Percentiles rank a stretch among this genome's conserved stretches.
Evolutionary conservation across 139 green algal genomes (phyloP).

Genomic region (Chlamydomonas incerta): DNA sequence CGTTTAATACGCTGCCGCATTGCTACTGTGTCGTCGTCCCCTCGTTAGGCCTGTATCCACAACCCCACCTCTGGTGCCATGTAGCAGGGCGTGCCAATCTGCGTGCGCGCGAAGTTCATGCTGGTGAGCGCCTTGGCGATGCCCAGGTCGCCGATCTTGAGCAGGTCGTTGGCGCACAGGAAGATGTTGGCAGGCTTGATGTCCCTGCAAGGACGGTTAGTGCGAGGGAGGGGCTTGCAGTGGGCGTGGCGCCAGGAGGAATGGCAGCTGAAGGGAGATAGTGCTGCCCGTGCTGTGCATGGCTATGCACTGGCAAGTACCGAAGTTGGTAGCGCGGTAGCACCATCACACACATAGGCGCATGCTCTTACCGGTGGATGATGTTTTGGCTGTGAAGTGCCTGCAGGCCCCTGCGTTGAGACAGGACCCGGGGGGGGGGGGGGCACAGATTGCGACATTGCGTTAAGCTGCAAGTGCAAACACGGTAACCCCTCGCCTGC

Average conservation of each 20-base stretch:
- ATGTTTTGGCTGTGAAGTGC: conserved; percentile 80
- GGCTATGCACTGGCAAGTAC: too few relatives aligned
- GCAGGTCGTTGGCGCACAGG: conserved; percentile 68
- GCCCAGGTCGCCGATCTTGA: conserved; percentile 89
- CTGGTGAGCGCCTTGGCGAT: conserved; percentile 82
- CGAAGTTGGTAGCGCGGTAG: too few relatives aligned
- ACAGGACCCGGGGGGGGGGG: too few relatives aligned
- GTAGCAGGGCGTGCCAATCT: conserved; percentile 88
- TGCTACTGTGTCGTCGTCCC: too few relatives aligned
- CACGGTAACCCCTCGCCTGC: neutral
- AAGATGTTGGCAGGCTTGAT: conserved; percentile 88
- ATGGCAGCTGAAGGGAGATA: too few relatives aligned
- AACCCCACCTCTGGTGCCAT: conserved; percentile 80
- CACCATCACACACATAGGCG: too few relatives aligned
- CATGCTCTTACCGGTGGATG: conserved; percentile 73
- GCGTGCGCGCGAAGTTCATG: conserved; percentile 74
- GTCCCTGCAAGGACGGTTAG: too few relatives aligned
- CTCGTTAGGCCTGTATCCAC: conserved; percentile 44
- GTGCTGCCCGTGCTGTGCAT: too few relatives aligned
- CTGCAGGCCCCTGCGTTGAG: conserved; percentile 70
- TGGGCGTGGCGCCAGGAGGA: too few relatives aligned
- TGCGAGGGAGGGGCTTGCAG: too few relatives aligned
- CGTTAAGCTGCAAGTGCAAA: neutral
- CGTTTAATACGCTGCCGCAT: too few relatives aligned
- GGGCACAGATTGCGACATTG: too few relatives aligned